Base-by-base conservation (phyloP, 768 basidiomycete genomes). In the Mycena haematopus region DNA sequence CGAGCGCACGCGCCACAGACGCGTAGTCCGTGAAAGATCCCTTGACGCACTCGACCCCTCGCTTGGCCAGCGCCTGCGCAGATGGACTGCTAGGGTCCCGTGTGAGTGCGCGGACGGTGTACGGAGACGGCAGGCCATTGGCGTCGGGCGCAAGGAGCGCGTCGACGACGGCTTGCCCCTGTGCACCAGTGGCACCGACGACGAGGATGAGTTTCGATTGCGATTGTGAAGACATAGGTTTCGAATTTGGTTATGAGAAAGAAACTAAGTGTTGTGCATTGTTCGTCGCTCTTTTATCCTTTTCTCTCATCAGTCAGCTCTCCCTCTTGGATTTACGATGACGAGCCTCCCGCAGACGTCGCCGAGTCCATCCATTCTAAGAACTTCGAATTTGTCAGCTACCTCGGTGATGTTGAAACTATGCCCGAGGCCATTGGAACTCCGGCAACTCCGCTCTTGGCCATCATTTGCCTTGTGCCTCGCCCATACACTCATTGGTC, bases 161-260 rank as follows among this genome's bases (percentile, higher is more conserved):
- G 55, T 77, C 73, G 46, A 80, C 73, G 52, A 81, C 78, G 11
- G 74, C 72, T 51, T 73, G 66, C 10, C 81, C 81, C 57, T 82
- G 81, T 2, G 79, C 80, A 52, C 81, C 81, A 29, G 81, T 82
- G 6, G 78, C 81, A 24, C 81, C 81, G 33, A 82, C 76, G 42
- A 82, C 78, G 47, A 80, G 73, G 54, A 82, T 79, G 49, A 78
- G 65, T 69, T 78, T 80, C 19, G 27, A 31, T 19, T 46, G 24
- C 45, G 22, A n/a, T 29, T 50, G 47, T 19, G 40, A n/a, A 19
- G 44, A 49, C 21, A 9, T 29, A 46, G 45, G 22, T 13, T 29
- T 49, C 11, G 29, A 31, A 45, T 22, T 45, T 24, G 44, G 42
- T 42, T 42, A 13, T 31, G 29, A 31, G 29, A 31, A 38, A 42